Evolutionary conservation across 768 basidiomycete species (phyloP).

Genomic region (Clitopilus passeckerianus): DNA sequence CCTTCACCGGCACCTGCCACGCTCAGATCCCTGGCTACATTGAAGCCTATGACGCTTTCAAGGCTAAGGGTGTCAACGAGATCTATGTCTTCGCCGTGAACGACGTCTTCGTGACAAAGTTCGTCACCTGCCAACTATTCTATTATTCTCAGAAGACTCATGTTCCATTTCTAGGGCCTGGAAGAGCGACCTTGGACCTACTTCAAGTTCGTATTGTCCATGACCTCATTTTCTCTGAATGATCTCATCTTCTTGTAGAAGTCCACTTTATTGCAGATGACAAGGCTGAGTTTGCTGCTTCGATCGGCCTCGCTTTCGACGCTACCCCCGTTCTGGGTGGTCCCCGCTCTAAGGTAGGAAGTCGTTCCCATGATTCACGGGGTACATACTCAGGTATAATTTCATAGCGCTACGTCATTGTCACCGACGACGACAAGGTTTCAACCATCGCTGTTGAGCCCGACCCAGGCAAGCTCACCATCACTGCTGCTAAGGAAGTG

Average conservation of each 20-base stretch:
- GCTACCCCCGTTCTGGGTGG: constrained; percentile 59
- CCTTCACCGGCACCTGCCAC: constrained; percentile 72
- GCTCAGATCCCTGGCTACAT: constrained; percentile 63
- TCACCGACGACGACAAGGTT: constrained; percentile 57
- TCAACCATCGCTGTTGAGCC: constrained; percentile 48
- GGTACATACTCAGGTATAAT: background rate
- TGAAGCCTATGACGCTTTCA: constrained; percentile 61
- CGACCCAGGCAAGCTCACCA: constrained; percentile 38
- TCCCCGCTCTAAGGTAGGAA: constrained; percentile 57
- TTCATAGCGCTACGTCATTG: constrained; percentile 46
- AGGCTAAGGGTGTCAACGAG: constrained; percentile 67
- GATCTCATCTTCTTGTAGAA: constrained; percentile 21
- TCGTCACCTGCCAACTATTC: constrained; percentile 6
- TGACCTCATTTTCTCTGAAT: constrained; percentile 6
- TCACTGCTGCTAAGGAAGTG: constrained; percentile 45
- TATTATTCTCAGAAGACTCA: background rate
- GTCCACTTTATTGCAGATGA: constrained; percentile 70
- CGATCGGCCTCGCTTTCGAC: constrained; percentile 58
- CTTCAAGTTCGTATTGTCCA: constrained; percentile 37
- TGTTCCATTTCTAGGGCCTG: constrained; percentile 41
- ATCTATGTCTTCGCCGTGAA: constrained; percentile 76
- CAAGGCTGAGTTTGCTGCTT: constrained; percentile 47
- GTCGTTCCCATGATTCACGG: background rate
- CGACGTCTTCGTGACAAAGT: constrained; percentile 72
- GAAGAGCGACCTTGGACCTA: constrained; percentile 56